Evolutionary conservation across 495 filamentous ascomycete species (phyloP).

Genomic region (Baudoinia panamericana): DNA sequence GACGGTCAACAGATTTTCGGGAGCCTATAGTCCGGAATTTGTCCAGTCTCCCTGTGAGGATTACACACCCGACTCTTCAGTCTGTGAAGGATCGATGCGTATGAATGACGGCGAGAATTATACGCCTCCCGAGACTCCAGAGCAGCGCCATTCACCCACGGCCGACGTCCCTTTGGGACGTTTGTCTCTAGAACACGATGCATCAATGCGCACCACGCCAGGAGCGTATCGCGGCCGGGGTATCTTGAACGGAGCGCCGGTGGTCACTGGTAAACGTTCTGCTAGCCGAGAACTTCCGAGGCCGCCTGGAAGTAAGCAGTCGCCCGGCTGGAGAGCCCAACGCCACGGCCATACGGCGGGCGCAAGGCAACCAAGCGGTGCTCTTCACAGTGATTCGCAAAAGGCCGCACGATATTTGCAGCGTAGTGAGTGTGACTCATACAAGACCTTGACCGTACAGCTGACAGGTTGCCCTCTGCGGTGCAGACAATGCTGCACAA

Average conservation of each 20-base stretch:
- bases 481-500: too few species aligned
- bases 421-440: too few species aligned
- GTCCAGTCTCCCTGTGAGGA: too few species aligned
- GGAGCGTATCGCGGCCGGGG: neutral
- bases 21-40: too few species aligned
- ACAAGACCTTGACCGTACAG: too few species aligned
- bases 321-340: neutral
- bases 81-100: slow-evolving; percentile 12
- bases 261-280: neutral
- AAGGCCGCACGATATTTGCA: too few species aligned
- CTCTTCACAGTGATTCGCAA: too few species aligned
- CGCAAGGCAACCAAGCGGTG: too few species aligned
- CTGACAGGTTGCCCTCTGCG: too few species aligned
- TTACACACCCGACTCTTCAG: too few species aligned
- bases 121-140: slow-evolving; percentile 7
- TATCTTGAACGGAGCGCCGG: neutral
- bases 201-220: neutral
- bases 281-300: neutral
- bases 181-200: slow-evolving; percentile 2
- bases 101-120: slow-evolving; percentile 6
- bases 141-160: neutral
- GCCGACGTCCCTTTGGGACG: neutral
- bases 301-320: neutral
- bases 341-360: neutral
- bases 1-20: too few species aligned